Evolutionary conservation across 148 eudicot species (phyloP).

Genomic region (Polygonum maritimum): DNA sequence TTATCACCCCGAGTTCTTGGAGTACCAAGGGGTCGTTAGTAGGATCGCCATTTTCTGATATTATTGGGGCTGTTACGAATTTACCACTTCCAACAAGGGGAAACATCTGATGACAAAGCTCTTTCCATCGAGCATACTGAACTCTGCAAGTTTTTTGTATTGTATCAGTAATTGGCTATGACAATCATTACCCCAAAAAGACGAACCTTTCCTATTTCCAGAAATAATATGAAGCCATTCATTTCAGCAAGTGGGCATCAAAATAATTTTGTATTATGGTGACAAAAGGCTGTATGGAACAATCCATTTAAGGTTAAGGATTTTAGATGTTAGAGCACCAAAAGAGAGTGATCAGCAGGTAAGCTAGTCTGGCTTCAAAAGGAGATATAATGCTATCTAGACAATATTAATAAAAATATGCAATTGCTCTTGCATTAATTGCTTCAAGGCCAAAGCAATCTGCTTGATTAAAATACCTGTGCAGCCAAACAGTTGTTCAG

Average conservation of each 20-base stretch:
- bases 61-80: constrained; percentile 78
- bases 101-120: constrained; percentile 70
- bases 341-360: background rate
- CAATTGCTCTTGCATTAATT: background rate
- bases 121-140: constrained; percentile 66
- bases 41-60: constrained; percentile 65
- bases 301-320: background rate
- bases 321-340: background rate
- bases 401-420: background rate
- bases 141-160: constrained; percentile 29
- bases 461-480: background rate
- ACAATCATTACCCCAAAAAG: background rate
- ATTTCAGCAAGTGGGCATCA: background rate
- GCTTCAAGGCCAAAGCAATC: background rate
- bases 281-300: background rate
- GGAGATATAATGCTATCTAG: background rate
- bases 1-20: constrained; percentile 39
- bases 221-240: background rate
- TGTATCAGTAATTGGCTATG: background rate
- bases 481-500: background rate
- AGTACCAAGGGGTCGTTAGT: constrained; percentile 84
- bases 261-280: background rate
- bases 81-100: constrained; percentile 87
- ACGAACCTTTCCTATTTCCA: background rate
- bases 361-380: background rate